Base-by-base conservation (phyloP, 768 basidiomycete species). In the Rhizopogon vesiculosus region DNA sequence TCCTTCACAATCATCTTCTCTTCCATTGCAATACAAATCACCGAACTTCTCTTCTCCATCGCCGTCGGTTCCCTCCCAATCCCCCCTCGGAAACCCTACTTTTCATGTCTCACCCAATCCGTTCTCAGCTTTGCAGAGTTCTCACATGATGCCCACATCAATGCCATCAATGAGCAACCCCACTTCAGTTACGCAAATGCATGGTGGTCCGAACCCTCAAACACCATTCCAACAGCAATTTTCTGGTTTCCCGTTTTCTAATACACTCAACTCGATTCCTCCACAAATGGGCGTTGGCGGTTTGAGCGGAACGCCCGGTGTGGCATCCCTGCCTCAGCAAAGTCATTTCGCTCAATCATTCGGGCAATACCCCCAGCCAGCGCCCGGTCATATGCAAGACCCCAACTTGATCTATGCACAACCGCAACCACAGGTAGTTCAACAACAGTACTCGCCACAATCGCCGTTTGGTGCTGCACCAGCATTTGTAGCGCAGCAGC, bases 1-100 rank as follows among this genome's bases (percentile, higher is more conserved):
- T 15, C 70, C 75, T n/a, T 55, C 69, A 13, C 61, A 65, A 33
- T 64, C 68, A 12, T 68, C 73, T n/a, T 76, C 69, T 15, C 77
- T 83, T 13, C 79, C 84, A 12, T 72, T 85, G 10, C 84, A 74
- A 49, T 69, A 67, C 43, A 63, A 60, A 55, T 40, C 44, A 19
- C 61, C 13, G 29, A 55, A 19, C 33, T 40, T 31, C 7, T 54
- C 13, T 13, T 38, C 12, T 3, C 45, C 46, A 22, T 18, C 43
- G 13, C 15, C 56, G 1, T 12, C 64, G 8, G 55, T 59, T 48
- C 44, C 64, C 39, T 44, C 53, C 28, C 67, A 65, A 39, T 43
- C 50, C 67, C 31, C 3, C 12, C 46, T 6, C 49, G 25, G 25
- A 25, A 25, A 44, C 18, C 42, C 57, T 41, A 45, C 53, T 6